Percentiles rank a stretch among this genome's conserved stretches.
Evolutionary conservation across 2,329 filamentous ascomycete species (phyloP).

Genomic region (Epichloe typhina): DNA sequence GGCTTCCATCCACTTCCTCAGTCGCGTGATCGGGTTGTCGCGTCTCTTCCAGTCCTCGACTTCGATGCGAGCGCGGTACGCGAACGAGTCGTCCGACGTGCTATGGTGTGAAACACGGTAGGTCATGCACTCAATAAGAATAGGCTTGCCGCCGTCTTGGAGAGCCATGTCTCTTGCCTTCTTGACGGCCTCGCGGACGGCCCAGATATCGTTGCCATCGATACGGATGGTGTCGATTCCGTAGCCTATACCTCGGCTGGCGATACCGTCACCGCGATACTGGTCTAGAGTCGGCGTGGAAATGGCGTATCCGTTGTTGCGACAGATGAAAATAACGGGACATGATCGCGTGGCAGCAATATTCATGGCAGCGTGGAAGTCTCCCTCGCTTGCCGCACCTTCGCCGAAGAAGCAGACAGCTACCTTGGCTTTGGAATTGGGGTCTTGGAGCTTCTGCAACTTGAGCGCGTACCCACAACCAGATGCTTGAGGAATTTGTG

Average conservation of each 20-base stretch:
- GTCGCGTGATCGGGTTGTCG: constrained; percentile 74
- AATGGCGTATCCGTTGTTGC: constrained; percentile 89
- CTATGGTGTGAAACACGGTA: constrained; percentile 98
- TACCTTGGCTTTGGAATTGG: constrained; percentile 51
- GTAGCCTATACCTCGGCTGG: constrained; percentile 74
- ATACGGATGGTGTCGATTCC: constrained; percentile 89
- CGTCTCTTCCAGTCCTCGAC: constrained; percentile 91
- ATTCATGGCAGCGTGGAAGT: constrained; percentile 84
- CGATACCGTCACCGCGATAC: constrained; percentile 84
- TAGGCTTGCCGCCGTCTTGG: constrained; percentile 63
- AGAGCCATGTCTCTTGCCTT: constrained; percentile 68
- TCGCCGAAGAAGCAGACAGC: constrained; percentile 83
- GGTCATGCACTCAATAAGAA: constrained; percentile 90
- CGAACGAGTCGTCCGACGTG: constrained; percentile 92
- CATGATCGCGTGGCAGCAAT: constrained; percentile 83
- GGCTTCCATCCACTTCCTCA: constrained; percentile 84
- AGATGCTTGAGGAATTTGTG: constrained; percentile 77
- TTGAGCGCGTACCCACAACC: constrained; percentile 83
- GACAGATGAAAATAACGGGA: constrained; percentile 78
- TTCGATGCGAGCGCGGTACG: constrained; percentile 83
- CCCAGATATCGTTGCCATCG: constrained; percentile 90
- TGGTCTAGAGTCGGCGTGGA: constrained; percentile 82
- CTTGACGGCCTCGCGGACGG: constrained; percentile 67
- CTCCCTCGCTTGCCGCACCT: constrained; percentile 78
- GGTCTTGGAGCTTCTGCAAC: constrained; percentile 61